Conservation (phyloP, 2,329 filamentous ascomycete species). For the Colletotrichum sp. region DNA sequence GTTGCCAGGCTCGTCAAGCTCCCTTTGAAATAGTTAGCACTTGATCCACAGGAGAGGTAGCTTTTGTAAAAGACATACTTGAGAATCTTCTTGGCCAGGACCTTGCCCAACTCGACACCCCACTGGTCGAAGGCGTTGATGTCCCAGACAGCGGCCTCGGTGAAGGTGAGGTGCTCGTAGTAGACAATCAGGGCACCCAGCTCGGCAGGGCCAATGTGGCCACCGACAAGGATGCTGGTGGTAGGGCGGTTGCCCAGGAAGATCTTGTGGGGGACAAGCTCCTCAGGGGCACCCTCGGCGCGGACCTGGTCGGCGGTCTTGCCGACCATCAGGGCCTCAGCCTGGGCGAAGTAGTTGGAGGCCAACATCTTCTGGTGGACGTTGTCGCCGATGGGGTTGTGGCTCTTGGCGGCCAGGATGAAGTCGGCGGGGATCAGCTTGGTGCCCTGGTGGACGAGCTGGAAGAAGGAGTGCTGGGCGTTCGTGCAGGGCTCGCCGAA, state of each 20-base stretch:
- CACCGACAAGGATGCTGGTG: conserved; percentile 87
- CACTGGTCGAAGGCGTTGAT: conserved; percentile 99
- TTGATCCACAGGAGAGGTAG: not conserved
- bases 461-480: conserved; percentile 99
- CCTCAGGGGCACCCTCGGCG: conserved; percentile 73
- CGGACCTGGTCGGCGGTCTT: conserved; percentile 83
- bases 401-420: conserved; percentile 93
- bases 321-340: conserved; percentile 89
- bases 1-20: conserved; percentile 81
- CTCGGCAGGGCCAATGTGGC: conserved; percentile 91
- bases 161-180: conserved; percentile 99
- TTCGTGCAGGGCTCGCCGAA: conserved; percentile 99
- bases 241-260: conserved; percentile 98
- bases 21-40: conserved; percentile 44
- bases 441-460: conserved; percentile 97
- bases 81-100: conserved; percentile 90
- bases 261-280: conserved; percentile 96
- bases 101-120: conserved; percentile 98
- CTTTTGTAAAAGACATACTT: conserved; percentile 28
- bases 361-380: conserved; percentile 97
- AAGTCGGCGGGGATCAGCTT: conserved; percentile 99
- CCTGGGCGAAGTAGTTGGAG: conserved; percentile 90
- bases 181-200: conserved; percentile 96
- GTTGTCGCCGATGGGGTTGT: conserved; percentile 93
- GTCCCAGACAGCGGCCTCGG: conserved; percentile 97